These are phyloP conservation scores for Coemansia sp. DNA, from an alignment of 192 early-diverging fungal species.

Conservation along the genomic window DNA sequence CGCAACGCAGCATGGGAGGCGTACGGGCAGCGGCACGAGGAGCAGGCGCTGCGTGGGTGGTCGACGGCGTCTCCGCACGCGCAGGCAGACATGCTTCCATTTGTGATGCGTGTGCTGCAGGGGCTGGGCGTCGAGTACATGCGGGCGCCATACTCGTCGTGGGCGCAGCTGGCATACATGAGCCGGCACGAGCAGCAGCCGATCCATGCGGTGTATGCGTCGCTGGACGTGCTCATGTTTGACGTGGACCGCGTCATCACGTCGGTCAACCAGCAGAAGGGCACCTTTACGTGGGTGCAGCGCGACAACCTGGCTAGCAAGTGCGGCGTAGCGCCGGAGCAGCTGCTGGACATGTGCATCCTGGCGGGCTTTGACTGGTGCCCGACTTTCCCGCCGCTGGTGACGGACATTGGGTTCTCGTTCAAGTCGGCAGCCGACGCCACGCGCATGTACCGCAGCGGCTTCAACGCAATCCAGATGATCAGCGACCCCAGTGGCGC, in stretches of 20 bases:
- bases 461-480: constrained; percentile 67
- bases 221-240: constrained; percentile 72
- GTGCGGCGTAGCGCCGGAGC: constrained; percentile 60
- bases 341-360: constrained; percentile 76
- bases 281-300: constrained; percentile 59
- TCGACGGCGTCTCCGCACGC: constrained; percentile 48
- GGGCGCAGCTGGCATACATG: constrained; percentile 76
- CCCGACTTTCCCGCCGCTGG: constrained; percentile 67
- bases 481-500: constrained; percentile 57
- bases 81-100: constrained; percentile 61
- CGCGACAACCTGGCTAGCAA: constrained; percentile 60
- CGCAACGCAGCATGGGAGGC: constrained; percentile 67
- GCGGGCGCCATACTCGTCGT: constrained; percentile 75
- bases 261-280: constrained; percentile 59
- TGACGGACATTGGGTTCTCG: constrained; percentile 54
- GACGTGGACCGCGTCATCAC: constrained; percentile 71
- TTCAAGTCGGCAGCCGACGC: constrained; percentile 69
- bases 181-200: constrained; percentile 63
- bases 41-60: constrained; percentile 61
- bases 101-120: constrained; percentile 66
- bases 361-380: constrained; percentile 76
- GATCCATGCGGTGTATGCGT: constrained; percentile 67
- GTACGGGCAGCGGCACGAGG: constrained; percentile 57
- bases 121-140: constrained; percentile 66
- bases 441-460: constrained; percentile 63